Percentiles rank a stretch among this genome's conserved stretches.
Conservation (phyloP, 208 protist genomes). For the Crithidia bombi region DNA sequence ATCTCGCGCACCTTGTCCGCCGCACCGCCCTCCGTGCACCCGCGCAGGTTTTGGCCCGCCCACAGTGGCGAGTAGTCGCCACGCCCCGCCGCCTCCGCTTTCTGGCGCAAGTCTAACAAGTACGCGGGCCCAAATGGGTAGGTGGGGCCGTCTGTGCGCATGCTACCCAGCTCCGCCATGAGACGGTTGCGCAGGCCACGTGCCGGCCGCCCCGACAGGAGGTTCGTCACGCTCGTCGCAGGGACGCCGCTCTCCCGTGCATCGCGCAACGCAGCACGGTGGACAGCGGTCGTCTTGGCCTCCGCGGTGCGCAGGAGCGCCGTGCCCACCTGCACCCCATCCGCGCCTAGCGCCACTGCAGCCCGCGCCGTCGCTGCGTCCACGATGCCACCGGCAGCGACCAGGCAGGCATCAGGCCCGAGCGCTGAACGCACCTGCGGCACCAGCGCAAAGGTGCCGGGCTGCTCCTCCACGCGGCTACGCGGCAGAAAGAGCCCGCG, state of each 20-base stretch:
- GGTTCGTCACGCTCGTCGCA: slow-evolving; percentile 19
- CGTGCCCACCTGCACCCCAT: slow-evolving; percentile 45
- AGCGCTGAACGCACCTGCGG: slow-evolving; percentile 35
- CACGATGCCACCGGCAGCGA: slow-evolving; percentile 50
- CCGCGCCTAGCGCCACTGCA: slow-evolving; percentile 38
- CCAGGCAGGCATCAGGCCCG: slow-evolving; percentile 13
- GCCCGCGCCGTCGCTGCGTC: slow-evolving; percentile 30
- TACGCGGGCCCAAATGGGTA: slow-evolving; percentile 24
- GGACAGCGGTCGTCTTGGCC: slow-evolving; percentile 19
- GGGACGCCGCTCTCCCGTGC: not conserved
- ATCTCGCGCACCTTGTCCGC: slow-evolving; percentile 4
- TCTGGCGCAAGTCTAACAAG: slow-evolving; percentile 16
- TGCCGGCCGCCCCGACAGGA: slow-evolving; percentile 26
- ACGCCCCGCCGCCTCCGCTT: slow-evolving; percentile 21
- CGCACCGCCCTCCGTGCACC: slow-evolving; percentile 2
- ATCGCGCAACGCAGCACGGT: slow-evolving; percentile 19
- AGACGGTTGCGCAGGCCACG: slow-evolving; percentile 23
- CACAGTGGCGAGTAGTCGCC: slow-evolving; percentile 31
- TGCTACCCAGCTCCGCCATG: slow-evolving; percentile 31
- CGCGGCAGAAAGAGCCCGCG: slow-evolving; percentile 30
- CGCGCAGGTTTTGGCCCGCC: slow-evolving; percentile 30
- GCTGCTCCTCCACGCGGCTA: slow-evolving; percentile 16
- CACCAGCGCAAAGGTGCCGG: slow-evolving; percentile 42
- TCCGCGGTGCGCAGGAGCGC: slow-evolving; percentile 37
- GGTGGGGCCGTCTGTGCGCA: slow-evolving; percentile 25